phyloP scores from a whole-genome alignment of 768 basidiomycete species.

The Boletus pseudopeckii region DNA sequence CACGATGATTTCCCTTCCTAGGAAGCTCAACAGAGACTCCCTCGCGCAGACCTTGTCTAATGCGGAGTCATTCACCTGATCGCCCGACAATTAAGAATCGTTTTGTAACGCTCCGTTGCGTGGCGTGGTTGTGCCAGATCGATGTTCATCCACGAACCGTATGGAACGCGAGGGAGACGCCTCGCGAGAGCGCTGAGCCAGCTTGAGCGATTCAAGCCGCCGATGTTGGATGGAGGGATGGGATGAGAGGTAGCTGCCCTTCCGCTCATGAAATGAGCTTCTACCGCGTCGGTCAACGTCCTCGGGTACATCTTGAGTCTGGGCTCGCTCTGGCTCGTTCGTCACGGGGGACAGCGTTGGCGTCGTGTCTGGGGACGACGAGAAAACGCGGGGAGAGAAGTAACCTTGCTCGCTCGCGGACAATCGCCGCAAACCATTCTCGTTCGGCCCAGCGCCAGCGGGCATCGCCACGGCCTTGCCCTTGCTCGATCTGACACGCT shows the following conservation, averaged over 20 bases:
- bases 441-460: background rate
- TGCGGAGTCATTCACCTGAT: conserved; percentile 6
- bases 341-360: background rate
- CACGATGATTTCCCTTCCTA: conserved; percentile 2
- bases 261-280: conserved; percentile 14
- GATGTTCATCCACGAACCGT: conserved; percentile 42
- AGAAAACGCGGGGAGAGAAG: background rate
- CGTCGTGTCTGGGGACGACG: background rate
- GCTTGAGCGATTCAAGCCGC: conserved; percentile 29
- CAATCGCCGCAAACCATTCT: conserved; percentile 11
- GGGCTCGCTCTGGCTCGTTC: conserved; percentile 5
- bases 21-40: conserved; percentile 21
- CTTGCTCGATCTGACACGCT: conserved; percentile 26
- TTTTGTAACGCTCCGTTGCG: conserved; percentile 17
- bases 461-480: conserved; percentile 10
- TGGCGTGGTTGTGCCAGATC: conserved; percentile 20
- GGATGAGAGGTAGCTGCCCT: conserved; percentile 9
- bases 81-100: conserved; percentile 13
- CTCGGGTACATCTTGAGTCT: conserved; percentile 1
- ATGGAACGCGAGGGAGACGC: conserved; percentile 47
- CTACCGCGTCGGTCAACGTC: conserved; percentile 23
- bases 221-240: conserved; percentile 27
- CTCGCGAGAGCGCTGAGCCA: conserved; percentile 31
- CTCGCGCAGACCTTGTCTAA: conserved; percentile 13
- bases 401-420: conserved; percentile 15